Base-by-base conservation (phyloP, 129 eudicot genomes). In the Lactuca sativa region DNA sequence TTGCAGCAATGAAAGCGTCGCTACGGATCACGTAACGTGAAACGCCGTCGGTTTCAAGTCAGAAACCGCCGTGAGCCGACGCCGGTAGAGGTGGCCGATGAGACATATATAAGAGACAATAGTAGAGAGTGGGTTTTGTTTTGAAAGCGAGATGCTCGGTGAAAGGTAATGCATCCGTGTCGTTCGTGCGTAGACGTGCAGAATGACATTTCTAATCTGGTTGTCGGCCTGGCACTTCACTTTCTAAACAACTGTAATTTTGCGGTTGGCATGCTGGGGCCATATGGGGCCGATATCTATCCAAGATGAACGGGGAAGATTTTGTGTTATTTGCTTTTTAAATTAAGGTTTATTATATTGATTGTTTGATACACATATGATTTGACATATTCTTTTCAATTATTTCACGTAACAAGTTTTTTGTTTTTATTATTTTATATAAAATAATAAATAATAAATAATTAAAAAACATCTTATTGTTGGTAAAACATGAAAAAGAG, bases 121-220 rank as follows among this genome's bases (percentile, higher is more conserved):
- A 25, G 32, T 21, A 2, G 56, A 16, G 41, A 3, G 5, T 11
- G 56, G 21, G 14, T 48, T 31, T n/a, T 14, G 16, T 65, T 21
- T 32, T 25, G 25, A 41, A 18, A 44, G 36, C 18, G 68, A 5
- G 3, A 13, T 40, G 60, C 4, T 2, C 4, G 37, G 38, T 31
- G 21, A 37, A 7, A 70, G 25, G 37, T 25, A 41, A 59, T 47
- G 60, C 52, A 71, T 47, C 44, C 61, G 80, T 67, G 80, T 67
- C 62, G 74, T 75, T 75, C 80, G 80, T 59, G 80, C 56, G 58
- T 75, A 40, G 62, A 57, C 80, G 80, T 75, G 80, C 47, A 57
- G 74, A n/a, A 16, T 41, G 25, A 0, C 25, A 0, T 31, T 9
- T 6, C n/a, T 57, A 65, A 74, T 66, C 51, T 9, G 30, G 15